Conservation (phyloP, 805 yeast species). For the Metschnikowia arizonensis region DNA sequence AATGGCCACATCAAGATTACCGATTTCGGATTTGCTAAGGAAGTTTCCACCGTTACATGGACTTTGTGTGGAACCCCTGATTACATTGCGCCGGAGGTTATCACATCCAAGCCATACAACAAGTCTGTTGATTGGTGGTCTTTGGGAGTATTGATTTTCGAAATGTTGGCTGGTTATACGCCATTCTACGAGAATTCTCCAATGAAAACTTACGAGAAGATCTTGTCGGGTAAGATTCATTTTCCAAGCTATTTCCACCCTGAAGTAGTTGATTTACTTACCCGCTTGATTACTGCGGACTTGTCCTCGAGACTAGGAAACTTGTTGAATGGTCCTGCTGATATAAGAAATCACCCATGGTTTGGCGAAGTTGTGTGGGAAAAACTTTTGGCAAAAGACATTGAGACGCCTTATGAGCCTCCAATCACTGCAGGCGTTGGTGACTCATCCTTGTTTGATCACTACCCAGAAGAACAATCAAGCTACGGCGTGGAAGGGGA, state of each 20-base stretch:
- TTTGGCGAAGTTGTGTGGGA: conserved; percentile 61
- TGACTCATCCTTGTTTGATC: conserved; percentile 45
- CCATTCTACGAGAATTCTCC: conserved; percentile 63
- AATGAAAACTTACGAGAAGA: conserved; percentile 60
- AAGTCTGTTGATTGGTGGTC: conserved; percentile 67
- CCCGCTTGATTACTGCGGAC: conserved; percentile 51
- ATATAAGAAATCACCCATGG: conserved; percentile 56
- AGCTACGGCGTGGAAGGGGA: conserved; percentile 40
- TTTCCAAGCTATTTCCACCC: conserved; percentile 53
- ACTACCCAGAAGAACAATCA: conserved; percentile 43
- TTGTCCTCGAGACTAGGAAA: conserved; percentile 55
- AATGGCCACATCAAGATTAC: conserved; percentile 60
- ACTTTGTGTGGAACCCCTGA: conserved; percentile 64
- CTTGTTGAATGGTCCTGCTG: conserved; percentile 54
- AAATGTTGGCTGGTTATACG: conserved; percentile 60
- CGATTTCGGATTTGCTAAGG: conserved; percentile 62
- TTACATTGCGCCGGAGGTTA: conserved; percentile 64
- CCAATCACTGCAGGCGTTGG: conserved; percentile 64
- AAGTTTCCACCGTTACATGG: conserved; percentile 55
- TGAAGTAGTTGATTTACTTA: conserved; percentile 48
- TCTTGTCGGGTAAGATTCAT: conserved; percentile 48
- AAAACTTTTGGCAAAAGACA: conserved; percentile 49
- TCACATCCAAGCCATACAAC: conserved; percentile 58
- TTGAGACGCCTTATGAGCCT: conserved; percentile 63
- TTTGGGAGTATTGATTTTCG: conserved; percentile 55